Evolutionary conservation across 2,329 filamentous ascomycete species (phyloP).

Genomic region (Curvularia lunata): DNA sequence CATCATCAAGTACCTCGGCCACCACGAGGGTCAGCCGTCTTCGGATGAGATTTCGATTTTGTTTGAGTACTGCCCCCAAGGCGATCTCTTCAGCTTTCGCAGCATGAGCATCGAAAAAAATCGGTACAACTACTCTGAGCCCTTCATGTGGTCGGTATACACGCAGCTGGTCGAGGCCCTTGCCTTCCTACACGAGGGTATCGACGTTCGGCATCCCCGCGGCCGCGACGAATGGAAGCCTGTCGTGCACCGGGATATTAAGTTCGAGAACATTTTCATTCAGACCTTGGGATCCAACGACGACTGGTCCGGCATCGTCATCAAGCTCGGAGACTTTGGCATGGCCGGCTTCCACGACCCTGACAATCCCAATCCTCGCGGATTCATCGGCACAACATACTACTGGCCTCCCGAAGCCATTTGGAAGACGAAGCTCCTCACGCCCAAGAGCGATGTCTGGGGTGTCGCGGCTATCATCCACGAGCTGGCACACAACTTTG

Average conservation of each 20-base stretch:
- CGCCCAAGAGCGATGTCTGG: slow-evolving; percentile 35
- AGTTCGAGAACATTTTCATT: slow-evolving; percentile 89
- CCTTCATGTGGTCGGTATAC: slow-evolving; percentile 25
- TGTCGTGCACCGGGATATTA: slow-evolving; percentile 95
- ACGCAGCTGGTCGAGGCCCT: slow-evolving; percentile 22
- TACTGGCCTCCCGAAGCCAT: slow-evolving; percentile 33
- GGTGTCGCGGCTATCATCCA: slow-evolving; percentile 33
- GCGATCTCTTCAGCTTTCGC: slow-evolving; percentile 22
- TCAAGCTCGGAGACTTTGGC: slow-evolving; percentile 74
- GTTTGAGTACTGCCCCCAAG: slow-evolving; percentile 22
- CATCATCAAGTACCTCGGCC: slow-evolving; percentile 18
- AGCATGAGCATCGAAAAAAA: background rate
- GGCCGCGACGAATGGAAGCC: slow-evolving; percentile 69
- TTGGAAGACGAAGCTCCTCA: slow-evolving; percentile 20
- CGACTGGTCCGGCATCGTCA: slow-evolving; percentile 46
- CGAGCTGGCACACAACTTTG: slow-evolving; percentile 26
- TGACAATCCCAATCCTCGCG: background rate
- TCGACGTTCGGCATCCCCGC: slow-evolving; percentile 2
- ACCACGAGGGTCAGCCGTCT: slow-evolving; percentile 5
- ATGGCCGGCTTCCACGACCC: slow-evolving; percentile 64
- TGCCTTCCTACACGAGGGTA: slow-evolving; percentile 32
- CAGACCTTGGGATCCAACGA: slow-evolving; percentile 14
- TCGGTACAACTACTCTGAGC: slow-evolving; percentile 15
- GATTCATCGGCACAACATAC: slow-evolving; percentile 18
- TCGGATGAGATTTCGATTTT: slow-evolving; percentile 12